A percentile compares a stretch with the other conserved stretches of the same genome.
These are phyloP conservation scores for Crepidotus variabilis DNA, from an alignment of 768 basidiomycete species.

Conservation along the genomic window DNA sequence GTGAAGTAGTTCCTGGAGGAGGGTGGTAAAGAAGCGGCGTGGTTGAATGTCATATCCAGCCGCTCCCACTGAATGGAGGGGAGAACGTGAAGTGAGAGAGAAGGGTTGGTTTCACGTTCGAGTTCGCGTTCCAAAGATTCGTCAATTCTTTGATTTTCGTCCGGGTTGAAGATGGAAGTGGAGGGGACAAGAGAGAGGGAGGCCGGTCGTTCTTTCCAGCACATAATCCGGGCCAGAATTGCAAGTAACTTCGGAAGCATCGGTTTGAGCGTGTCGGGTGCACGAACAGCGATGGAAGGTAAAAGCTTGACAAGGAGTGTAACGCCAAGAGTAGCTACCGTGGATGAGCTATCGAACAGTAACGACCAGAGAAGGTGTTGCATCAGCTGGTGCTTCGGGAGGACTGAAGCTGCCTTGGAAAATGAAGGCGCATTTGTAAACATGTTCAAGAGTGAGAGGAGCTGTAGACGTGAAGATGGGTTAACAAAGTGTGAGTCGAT, in stretches of 20 bases:
- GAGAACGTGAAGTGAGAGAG: slow-evolving; percentile 35
- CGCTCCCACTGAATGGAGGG: slow-evolving; percentile 65
- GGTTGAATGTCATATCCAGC: slow-evolving; percentile 57
- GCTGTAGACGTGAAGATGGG: slow-evolving; percentile 64
- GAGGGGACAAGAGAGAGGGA: slow-evolving; percentile 20
- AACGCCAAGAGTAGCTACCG: slow-evolving; percentile 60
- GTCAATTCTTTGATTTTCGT: slow-evolving; percentile 27
- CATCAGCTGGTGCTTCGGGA: slow-evolving; percentile 64
- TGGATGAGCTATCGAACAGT: slow-evolving; percentile 72
- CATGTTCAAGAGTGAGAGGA: slow-evolving; percentile 61
- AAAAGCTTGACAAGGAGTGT: slow-evolving; percentile 66
- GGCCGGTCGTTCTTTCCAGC: slow-evolving; percentile 62
- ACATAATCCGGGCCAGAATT: slow-evolving; percentile 66
- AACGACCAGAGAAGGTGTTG: slow-evolving; percentile 63
- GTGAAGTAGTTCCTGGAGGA: slow-evolving; percentile 69
- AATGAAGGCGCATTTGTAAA: slow-evolving; percentile 58
- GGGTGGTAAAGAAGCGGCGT: slow-evolving; percentile 50
- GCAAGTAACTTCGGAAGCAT: slow-evolving; percentile 64
- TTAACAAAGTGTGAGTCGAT: slow-evolving; percentile 57
- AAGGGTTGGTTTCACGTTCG: slow-evolving; percentile 30
- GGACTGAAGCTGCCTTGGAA: slow-evolving; percentile 38
- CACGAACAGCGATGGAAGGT: slow-evolving; percentile 69
- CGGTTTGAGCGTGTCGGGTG: slow-evolving; percentile 48
- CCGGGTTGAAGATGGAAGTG: too few species aligned
- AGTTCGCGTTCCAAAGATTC: slow-evolving; percentile 36